Evolutionary conservation across 2,329 filamentous ascomycete genomes (phyloP).

Genomic region (Aspergillus brunneoviolaceus): DNA sequence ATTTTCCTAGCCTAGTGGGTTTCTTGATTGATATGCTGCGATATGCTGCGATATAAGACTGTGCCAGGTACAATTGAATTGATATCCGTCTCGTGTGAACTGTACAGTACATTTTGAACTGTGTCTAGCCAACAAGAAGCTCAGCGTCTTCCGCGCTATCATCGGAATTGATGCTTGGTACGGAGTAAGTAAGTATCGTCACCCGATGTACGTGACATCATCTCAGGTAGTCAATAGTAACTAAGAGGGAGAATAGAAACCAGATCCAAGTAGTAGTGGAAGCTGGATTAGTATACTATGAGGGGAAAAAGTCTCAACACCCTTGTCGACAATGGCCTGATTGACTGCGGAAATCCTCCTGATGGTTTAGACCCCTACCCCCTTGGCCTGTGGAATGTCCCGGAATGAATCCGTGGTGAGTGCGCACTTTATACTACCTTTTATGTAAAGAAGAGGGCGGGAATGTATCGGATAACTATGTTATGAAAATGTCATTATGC

Average conservation of each 20-base stretch:
- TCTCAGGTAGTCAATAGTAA: neutral
- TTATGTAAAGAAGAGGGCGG: neutral
- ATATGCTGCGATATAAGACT: too few relatives aligned
- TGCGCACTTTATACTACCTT: neutral
- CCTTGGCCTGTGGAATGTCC: slow-evolving; percentile 2
- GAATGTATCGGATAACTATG: neutral
- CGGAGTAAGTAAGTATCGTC: neutral
- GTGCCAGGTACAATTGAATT: too few relatives aligned
- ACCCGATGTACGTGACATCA: slow-evolving; percentile 9
- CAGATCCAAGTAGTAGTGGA: neutral
- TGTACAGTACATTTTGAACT: neutral
- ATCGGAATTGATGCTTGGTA: neutral
- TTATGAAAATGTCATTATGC: neutral
- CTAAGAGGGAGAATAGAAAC: neutral
- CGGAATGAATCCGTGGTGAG: slow-evolving; percentile 3
- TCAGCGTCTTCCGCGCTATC: neutral
- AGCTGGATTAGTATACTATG: neutral
- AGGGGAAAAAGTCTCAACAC: neutral
- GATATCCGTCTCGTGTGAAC: neutral
- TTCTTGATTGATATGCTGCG: too few relatives aligned
- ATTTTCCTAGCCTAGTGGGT: neutral
- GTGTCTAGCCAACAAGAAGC: neutral
- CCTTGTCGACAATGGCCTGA: neutral
- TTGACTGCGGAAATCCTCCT: neutral
- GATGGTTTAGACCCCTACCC: neutral